Evolutionary conservation across 306 rosid genomes (phyloP), one percentile per base, ranked within the genome.

Genomic region (Canavalia gladiata): DNA sequence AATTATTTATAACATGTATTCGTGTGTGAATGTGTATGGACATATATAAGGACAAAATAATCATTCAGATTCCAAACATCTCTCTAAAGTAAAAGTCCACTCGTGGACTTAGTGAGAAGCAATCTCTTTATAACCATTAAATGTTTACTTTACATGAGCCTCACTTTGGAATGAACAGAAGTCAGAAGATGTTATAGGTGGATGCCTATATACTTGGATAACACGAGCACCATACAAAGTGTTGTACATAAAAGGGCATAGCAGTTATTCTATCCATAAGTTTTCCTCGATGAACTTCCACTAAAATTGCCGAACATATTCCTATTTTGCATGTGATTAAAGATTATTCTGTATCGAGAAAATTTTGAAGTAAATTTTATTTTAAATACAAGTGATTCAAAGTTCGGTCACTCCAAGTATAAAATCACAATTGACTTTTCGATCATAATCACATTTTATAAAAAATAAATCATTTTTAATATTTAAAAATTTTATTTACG

Each of bases 301-400:
- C 67, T 69, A 74, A 0, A 2, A 50, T 60, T 62, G 69, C 56
- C 29, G 58, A 54, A 80, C 73, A 81, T 81, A 42, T 72, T 80
- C 79, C 30, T 62, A 51, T 50, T 63, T 65, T 46, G 2, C 41
- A 13, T 30, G 46, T 10, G 8, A 43, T 72, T 30, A 50, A 72
- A 50, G 57, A 4, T 66, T n/a, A 62, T 72, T 72, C 58, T 80
- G 39, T 33, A 42, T 57, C 37, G 3, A 37, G 2, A 25, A 7
- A 39, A 0, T 8, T 35, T 8, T 9, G 13, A 2, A 34, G 64
- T 52, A n/a, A 39, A 52, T 9, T 8, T 33, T 37, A 72, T 35
- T 55, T 72, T 52, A 34, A 3, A 7, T 25, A 3, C 41, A 37
- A 37, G 41, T 37, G 41, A 4, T 37, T 37, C 41, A 1, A 37